Evolutionary conservation across 352 stramenopile species (phyloP), one percentile per base, ranked within the genome.

Genomic region (Pythium coloratum): DNA sequence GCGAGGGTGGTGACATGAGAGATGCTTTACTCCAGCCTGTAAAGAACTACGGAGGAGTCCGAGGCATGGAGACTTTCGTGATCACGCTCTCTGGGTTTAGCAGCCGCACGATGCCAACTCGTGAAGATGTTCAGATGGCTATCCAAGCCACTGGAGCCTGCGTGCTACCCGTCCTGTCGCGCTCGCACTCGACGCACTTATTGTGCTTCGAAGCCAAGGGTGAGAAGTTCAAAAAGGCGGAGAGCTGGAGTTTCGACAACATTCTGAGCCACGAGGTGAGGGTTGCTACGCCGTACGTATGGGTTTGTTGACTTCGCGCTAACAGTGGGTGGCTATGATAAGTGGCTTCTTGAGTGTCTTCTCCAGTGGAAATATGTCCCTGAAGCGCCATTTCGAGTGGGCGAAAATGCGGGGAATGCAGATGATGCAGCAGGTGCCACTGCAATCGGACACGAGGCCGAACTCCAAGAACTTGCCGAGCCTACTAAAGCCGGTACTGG

Each of bases 211-310:
- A 94, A 76, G 66, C 80, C 1, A 82, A 76, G 12, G 88, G 88
- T 14, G 88, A 96, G 53, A 96, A 96, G 59, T 96, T 86, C 71
- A 91, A 95, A 69, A 92, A 89, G 59, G 84, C 88, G 9, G 62
- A 91, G 58, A 92, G 81, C 58, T 96, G 88, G 88, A 71, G 76
- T 49, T 90, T 93, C 38, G 67, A 86, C 24, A 94, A 96, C 59
- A 84, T 96, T 30, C 72, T 95, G 57, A 85, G 75, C 33, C 84
- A 90, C 32, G 78, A 96, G 80, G 88, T 95, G 73, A n/a, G 72
- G 64, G 2, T 16, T 47, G 12, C 18, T 73, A 9, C 1, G n/a
- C 18, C 7, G 16, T 30, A 7, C 9, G 5, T 2, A 28, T 51
- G 44, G n/a, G 2, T 18, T 7, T 13, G 40, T 20, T 42, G 59